Conservation (phyloP, 2,329 filamentous ascomycete genomes). For the Neodidymelliopsis sp. region DNA sequence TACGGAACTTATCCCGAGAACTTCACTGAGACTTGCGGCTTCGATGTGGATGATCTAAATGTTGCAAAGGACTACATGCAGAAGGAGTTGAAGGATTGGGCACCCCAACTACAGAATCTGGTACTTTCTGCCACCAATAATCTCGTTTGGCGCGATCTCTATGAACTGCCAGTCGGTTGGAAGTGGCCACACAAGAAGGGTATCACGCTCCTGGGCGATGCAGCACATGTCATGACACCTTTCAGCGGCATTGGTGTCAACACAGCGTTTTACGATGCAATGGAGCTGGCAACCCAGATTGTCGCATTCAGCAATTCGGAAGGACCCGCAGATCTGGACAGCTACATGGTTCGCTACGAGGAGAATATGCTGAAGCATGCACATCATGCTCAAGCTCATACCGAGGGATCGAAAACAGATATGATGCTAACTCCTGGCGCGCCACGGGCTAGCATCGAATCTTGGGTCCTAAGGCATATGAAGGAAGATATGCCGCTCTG, state of each 20-base stretch:
- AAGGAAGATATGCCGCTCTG: conserved; percentile 25
- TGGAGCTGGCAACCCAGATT: conserved; percentile 46
- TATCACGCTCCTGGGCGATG: conserved; percentile 52
- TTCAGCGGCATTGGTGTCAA: conserved; percentile 51
- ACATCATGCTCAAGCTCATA: conserved; percentile 44
- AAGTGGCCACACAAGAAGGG: conserved; percentile 47
- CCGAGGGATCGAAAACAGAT: conserved; percentile 55
- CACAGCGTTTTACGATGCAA: conserved; percentile 46
- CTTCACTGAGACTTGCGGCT: conserved; percentile 29
- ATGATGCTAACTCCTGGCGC: conserved; percentile 59
- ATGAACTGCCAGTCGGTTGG: conserved; percentile 52
- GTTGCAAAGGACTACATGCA: conserved; percentile 27
- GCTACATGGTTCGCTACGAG: conserved; percentile 44
- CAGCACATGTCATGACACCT: conserved; percentile 52
- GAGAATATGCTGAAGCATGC: conserved; percentile 48
- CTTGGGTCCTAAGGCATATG: conserved; percentile 30
- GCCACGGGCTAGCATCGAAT: conserved; percentile 54
- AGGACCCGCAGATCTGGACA: conserved; percentile 30
- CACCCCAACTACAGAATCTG: conserved; percentile 34
- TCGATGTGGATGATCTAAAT: conserved; percentile 29
- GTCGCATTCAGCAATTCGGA: conserved; percentile 26
- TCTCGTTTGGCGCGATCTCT: conserved; percentile 39
- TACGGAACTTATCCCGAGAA: conserved; percentile 33
- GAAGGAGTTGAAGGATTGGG: conserved; percentile 41
- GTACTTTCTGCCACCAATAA: conserved; percentile 33